Conservation (phyloP, 345 rosid species). For the Euphorbia tirucalli region DNA sequence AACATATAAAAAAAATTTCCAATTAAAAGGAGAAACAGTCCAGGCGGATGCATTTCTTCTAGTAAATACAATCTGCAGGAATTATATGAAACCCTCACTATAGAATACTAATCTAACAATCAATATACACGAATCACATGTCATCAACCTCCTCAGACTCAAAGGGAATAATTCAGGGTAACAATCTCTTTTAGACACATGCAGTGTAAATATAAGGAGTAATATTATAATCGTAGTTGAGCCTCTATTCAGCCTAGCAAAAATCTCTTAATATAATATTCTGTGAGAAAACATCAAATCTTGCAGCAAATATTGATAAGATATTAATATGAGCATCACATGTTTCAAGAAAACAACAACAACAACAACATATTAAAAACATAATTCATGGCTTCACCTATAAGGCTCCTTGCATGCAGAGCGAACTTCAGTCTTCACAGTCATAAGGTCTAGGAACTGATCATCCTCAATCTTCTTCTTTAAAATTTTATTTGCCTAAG, state of each 20-base stretch:
- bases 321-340: neutral
- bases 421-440: slow-evolving; percentile 75
- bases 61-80: neutral
- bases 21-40: slow-evolving; percentile 1
- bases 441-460: slow-evolving; percentile 86
- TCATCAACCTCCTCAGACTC: neutral
- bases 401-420: slow-evolving; percentile 88
- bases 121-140: neutral
- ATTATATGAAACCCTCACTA: neutral
- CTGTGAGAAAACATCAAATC: slow-evolving; percentile 5
- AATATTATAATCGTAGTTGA: neutral
- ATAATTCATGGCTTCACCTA: slow-evolving; percentile 50
- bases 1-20: slow-evolving; percentile 19
- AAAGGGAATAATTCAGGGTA: neutral
- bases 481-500: slow-evolving; percentile 83
- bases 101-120: neutral
- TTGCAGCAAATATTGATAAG: neutral
- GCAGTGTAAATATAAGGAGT: neutral
- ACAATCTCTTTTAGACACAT: neutral
- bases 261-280: slow-evolving; percentile 1
- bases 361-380: neutral
- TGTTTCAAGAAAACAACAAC: slow-evolving; percentile 13
- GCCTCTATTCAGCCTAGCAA: neutral
- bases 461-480: slow-evolving; percentile 91
- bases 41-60: neutral